Base-by-base conservation (phyloP, 805 yeast genomes). In the Candida namnaoensis region DNA sequence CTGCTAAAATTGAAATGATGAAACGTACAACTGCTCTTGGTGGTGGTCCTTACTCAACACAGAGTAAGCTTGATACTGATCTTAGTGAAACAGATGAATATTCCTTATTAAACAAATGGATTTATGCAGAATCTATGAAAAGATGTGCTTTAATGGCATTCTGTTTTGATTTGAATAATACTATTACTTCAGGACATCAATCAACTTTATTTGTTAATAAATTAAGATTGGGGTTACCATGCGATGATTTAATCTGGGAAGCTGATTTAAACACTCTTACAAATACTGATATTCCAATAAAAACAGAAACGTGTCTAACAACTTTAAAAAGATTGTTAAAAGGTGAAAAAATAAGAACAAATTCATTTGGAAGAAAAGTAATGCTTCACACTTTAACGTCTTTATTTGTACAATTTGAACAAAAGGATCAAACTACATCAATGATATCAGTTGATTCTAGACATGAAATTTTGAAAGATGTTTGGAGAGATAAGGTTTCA, bases 81-180 rank as follows among this genome's bases (percentile, higher is more conserved):
- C n/a, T 42, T 11, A 38, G 34, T 25, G 36, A 32, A 27, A 34
- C 23, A 9, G 23, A 33, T 11, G 38, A 38, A 13, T 35, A 15
- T 33, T 24, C 33, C 15, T 24, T 42, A 32, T 37, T 33, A 37
- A 38, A 42, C 59, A 65, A 69, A 44, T 84, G 93, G 93, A 78
- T 84, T 5, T 83, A 82, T 43, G 73, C 78, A 13, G 95, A 85
- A 58, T 72, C 80, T 34, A 68, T 83, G 71, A 85, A 85, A 55
- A 60, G 95, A 38, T 72, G 81, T 7, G 83, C 90, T 1, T 78
- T 78, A 44, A 75, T 82, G 78, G 84, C 90, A 13, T 85, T 85
- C 56, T 80, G 80, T 52, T 66, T 81, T 54, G 95, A 85, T 57
- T 78, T 80, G 4, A 71, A 78, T 4, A 90, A 85, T 60, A 81